A percentile compares a stretch with the other conserved stretches of the same genome.
Evolutionary conservation across 2,329 filamentous ascomycete genomes (phyloP).

Genomic region (Xylariomycetidae sp.): DNA sequence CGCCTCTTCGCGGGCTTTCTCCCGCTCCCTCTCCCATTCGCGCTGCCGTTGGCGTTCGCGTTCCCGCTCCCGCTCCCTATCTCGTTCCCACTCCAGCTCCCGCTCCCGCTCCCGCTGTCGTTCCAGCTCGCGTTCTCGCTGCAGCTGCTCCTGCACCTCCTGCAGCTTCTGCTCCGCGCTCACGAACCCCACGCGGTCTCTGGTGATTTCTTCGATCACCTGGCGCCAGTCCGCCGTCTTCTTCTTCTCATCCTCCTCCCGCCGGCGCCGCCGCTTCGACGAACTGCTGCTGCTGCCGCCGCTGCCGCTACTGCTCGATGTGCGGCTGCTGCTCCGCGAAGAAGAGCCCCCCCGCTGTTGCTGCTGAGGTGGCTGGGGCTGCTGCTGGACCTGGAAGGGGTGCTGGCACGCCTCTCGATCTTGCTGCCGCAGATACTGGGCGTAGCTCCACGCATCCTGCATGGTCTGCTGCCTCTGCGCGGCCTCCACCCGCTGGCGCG

Average conservation of each 20-base stretch:
- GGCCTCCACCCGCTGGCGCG: slow-evolving; percentile 16
- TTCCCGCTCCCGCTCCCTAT: background rate
- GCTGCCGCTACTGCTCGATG: slow-evolving; percentile 3
- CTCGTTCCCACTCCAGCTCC: background rate
- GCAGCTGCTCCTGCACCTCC: slow-evolving; percentile 3
- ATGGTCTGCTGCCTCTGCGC: slow-evolving; percentile 13
- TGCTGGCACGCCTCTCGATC: slow-evolving; percentile 7
- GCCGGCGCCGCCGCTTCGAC: background rate
- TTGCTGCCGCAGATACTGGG: slow-evolving; percentile 10
- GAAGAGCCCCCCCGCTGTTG: slow-evolving; percentile 6
- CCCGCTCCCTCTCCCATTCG: no score
- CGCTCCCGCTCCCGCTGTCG: slow-evolving; percentile 4
- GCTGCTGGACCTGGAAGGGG: no score
- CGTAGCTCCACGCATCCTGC: slow-evolving; percentile 17
- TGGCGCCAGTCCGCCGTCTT: background rate
- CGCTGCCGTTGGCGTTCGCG: no score
- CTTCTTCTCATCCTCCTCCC: background rate
- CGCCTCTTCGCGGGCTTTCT: no score
- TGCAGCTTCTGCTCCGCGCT: slow-evolving; percentile 1
- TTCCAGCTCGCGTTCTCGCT: slow-evolving; percentile 7
- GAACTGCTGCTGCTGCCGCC: background rate
- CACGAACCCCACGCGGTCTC: background rate
- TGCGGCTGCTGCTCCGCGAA: slow-evolving; percentile 10
- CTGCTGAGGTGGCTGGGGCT: no score
- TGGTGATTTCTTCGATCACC: no score